Base-by-base conservation (phyloP, 164 flowering plant species). In the Aristolochia contorta region DNA sequence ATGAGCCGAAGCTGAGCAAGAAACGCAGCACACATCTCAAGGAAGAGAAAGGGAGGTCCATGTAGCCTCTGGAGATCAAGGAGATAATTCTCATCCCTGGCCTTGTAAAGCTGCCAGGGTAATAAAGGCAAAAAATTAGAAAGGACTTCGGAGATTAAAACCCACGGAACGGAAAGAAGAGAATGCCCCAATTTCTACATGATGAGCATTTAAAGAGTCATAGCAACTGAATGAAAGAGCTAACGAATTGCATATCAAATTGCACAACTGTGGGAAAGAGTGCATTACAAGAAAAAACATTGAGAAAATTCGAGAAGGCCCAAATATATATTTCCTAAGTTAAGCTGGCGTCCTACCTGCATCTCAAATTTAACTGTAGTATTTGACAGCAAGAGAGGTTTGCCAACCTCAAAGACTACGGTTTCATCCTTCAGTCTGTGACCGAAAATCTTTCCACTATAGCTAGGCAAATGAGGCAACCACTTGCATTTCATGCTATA, bases 321-420 rank as follows among this genome's bases (percentile, higher is more conserved):
- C 30, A 27, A 27, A 27, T 5, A 37, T 3, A 8, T 37, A 6
- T 37, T 37, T 37, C 43, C 12, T 37, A 37, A 37, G 43, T 37
- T 37, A 37, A 37, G 43, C 12, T 37, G 43, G 43, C 7, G 43
- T 37, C 43, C 43, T 37, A 76, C 79, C 72, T 76, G 79, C 64
- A 76, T 46, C 65, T 76, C 77, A 61, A 76, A 76, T 64, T 73
- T 71, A 57, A 76, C 60, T 21, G 71, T 61, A 25, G 62, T 61
- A 27, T 45, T 50, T 15, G 70, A 59, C 47, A 52, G 57, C 6
- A 52, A 18, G 21, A 41, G 51, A 23, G 32, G 19, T 22, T 33
- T 48, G n/a, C 59, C 47, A 47, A 12, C 24, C 37, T 19, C 55
- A 9, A 21, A 3, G 43, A 45, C 49, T 3, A 10, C 12, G 10